Conservation (phyloP, 768 basidiomycete genomes). For the Lentinula detonsa region DNA sequence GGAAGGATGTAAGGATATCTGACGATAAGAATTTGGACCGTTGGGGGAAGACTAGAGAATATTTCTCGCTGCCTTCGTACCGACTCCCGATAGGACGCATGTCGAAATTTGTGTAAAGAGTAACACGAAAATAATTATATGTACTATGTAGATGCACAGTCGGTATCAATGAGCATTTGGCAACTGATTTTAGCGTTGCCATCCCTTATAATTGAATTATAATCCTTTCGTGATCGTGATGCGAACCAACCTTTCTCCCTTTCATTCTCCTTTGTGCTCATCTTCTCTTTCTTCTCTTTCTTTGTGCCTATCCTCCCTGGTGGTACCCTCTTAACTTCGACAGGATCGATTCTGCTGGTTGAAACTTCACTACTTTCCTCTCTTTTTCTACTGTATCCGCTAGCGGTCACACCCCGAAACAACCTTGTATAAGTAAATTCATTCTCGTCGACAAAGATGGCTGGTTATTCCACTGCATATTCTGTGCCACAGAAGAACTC, state of each 20-base stretch:
- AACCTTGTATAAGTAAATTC: not conserved
- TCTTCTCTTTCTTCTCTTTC: conserved; percentile 4
- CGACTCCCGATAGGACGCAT: conserved; percentile 47
- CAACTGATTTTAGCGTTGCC: not conserved
- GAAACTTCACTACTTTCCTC: conserved; percentile 9
- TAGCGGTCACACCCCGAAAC: not conserved
- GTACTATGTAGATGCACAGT: not conserved
- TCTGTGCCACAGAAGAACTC: not conserved
- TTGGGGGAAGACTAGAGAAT: conserved; percentile 74
- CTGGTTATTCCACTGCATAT: conserved; percentile 4
- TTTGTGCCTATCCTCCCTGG: not conserved
- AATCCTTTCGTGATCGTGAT: not conserved
- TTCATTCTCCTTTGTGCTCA: conserved; percentile 9
- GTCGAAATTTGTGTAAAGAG: not conserved
- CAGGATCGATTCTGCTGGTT: conserved; percentile 16
- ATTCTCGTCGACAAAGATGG: conserved; percentile 8
- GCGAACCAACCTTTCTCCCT: not conserved
- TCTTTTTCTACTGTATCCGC: conserved; percentile 5
- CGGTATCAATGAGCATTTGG: not conserved
- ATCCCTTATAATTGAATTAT: not conserved
- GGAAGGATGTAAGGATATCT: conserved; percentile 77
- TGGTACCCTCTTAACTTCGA: conserved; percentile 11
- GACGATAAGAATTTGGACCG: conserved; percentile 41
- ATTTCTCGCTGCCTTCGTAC: conserved; percentile 75
- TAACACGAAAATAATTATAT: not conserved